phyloP scores from a whole-genome alignment of 192 early-diverging fungal genomes.

The Radiomyces spectabilis region DNA sequence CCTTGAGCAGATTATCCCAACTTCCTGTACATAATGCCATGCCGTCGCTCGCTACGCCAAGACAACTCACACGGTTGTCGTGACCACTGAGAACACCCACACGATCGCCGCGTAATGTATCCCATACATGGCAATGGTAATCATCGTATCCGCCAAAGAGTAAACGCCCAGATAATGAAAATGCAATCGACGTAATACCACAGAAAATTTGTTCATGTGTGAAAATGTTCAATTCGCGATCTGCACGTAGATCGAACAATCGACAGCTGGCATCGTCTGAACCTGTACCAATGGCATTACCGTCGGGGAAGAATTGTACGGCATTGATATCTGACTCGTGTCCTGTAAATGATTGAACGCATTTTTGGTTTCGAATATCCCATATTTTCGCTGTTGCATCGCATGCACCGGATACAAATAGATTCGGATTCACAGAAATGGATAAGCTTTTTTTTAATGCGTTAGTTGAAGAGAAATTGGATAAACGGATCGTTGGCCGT shows the following conservation, averaged over 20 bases:
- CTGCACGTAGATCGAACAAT: constrained; percentile 95
- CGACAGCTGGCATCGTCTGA: constrained; percentile 98
- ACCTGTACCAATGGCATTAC: constrained; percentile 95
- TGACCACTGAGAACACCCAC: constrained; percentile 92
- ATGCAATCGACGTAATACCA: constrained; percentile 97
- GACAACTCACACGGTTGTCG: constrained; percentile 95
- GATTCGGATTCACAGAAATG: constrained; percentile 84
- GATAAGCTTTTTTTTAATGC: constrained; percentile 53
- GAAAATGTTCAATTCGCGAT: constrained; percentile 96
- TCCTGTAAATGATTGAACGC: constrained; percentile 96
- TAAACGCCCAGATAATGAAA: constrained; percentile 92
- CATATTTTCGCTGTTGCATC: constrained; percentile 98
- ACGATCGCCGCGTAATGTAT: constrained; percentile 90
- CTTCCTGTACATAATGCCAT: constrained; percentile 98
- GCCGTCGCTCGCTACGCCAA: constrained; percentile 93
- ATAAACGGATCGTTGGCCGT: too few relatives aligned
- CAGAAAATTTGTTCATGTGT: constrained; percentile 98
- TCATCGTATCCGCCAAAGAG: constrained; percentile 99
- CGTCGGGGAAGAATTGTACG: constrained; percentile 99
- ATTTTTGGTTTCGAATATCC: constrained; percentile 94
- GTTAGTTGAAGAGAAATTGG: not conserved
- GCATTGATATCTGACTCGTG: constrained; percentile 99
- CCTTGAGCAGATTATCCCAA: constrained; percentile 97
- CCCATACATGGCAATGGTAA: constrained; percentile 99
- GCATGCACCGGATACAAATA: constrained; percentile 98